Conservation (phyloP, 768 basidiomycete genomes). For the Hypsizygus marmoreus region DNA sequence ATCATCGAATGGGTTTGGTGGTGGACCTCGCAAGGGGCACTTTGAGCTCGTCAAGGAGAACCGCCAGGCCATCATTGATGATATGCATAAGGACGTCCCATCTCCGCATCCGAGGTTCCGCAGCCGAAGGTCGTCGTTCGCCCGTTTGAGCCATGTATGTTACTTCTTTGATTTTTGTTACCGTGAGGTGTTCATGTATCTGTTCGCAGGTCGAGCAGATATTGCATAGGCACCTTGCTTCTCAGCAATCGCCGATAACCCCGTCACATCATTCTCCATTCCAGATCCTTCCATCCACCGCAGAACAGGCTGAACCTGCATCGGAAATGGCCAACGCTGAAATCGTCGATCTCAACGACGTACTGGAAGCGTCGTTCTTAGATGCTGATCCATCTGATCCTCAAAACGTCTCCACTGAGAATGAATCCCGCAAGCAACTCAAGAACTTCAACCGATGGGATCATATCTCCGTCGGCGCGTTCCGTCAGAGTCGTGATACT, state of each 20-base stretch:
- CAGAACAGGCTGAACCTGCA: constrained; percentile 18
- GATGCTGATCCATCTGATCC: constrained; percentile 52
- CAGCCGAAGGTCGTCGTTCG: constrained; percentile 27
- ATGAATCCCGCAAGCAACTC: constrained; percentile 42
- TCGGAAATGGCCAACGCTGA: constrained; percentile 46
- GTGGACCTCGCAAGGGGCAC: constrained; percentile 39
- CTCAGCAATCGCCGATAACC: constrained; percentile 25
- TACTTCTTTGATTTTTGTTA: constrained; percentile 9
- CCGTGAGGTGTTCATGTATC: constrained; percentile 5
- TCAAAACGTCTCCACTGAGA: constrained; percentile 30
- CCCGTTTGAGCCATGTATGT: constrained; percentile 40
- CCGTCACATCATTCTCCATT: constrained; percentile 24
- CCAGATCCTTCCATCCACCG: constrained; percentile 10
- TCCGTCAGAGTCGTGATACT: constrained; percentile 59
- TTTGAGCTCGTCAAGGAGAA: constrained; percentile 39
- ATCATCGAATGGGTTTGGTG: constrained; percentile 21
- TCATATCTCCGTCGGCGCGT: constrained; percentile 68
- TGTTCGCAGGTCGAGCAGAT: constrained; percentile 40
- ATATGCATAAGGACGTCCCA: constrained; percentile 43
- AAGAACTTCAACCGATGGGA: constrained; percentile 72
- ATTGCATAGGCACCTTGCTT: constrained; percentile 34
- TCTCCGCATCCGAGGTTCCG: constrained; percentile 53
- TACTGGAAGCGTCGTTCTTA: constrained; percentile 73
- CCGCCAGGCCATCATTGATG: constrained; percentile 49
- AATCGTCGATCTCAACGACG: constrained; percentile 70